These are phyloP conservation scores for Kazachstania kunashirensis DNA, from an alignment of 805 yeast species.

Conservation along the genomic window DNA sequence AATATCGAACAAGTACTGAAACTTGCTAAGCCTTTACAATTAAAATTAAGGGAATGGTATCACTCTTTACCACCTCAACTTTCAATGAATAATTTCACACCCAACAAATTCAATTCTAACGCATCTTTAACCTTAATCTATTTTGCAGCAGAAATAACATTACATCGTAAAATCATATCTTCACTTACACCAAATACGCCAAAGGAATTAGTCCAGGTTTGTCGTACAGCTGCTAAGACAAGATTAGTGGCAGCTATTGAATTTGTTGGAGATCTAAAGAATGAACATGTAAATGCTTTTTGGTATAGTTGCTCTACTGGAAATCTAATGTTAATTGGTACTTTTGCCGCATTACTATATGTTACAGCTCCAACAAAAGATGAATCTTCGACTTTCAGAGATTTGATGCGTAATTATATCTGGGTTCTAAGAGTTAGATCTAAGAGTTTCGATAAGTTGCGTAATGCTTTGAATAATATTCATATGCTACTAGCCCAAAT, in stretches of 20 bases:
- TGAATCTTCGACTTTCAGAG: conserved; percentile 56
- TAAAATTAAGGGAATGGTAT: conserved; percentile 65
- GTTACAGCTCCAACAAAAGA: conserved; percentile 54
- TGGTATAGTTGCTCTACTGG: conserved; percentile 82
- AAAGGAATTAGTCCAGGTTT: conserved; percentile 49
- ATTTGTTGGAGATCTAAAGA: conserved; percentile 61
- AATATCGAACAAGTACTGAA: conserved; percentile 61
- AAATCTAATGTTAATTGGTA: conserved; percentile 73
- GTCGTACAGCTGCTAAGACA: conserved; percentile 78
- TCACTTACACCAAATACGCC: conserved; percentile 39
- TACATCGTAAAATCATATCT: conserved; percentile 69
- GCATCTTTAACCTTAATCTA: conserved; percentile 77
- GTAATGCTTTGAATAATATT: conserved; percentile 60
- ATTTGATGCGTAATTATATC: conserved; percentile 64
- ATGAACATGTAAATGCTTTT: conserved; percentile 77
- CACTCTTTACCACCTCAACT: conserved; percentile 56
- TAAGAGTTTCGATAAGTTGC: conserved; percentile 68
- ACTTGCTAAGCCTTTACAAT: conserved; percentile 72
- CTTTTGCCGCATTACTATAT: conserved; percentile 74
- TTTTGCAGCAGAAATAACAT: conserved; percentile 79
- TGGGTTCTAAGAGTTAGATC: conserved; percentile 68
- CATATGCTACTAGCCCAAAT: conserved; percentile 65
- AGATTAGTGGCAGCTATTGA: conserved; percentile 75
- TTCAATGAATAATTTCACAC: conserved; percentile 52
- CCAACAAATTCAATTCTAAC: conserved; percentile 58